Evolutionary conservation across 2,329 filamentous ascomycete genomes (phyloP), one percentile per base, ranked within the genome.

Genomic region (Penicillium sp.): DNA sequence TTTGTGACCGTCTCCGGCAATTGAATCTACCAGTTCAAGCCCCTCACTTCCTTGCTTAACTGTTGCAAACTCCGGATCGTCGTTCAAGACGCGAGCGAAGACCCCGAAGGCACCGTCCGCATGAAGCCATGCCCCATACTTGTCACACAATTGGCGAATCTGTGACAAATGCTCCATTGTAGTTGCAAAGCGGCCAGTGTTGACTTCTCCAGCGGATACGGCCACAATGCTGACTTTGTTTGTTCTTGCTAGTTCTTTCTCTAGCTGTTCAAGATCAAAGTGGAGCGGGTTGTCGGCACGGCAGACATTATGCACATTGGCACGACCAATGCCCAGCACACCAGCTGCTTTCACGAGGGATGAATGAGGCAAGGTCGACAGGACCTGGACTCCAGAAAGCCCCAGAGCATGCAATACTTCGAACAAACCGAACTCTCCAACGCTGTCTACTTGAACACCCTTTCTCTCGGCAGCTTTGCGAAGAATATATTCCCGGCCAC

Each of bases 81-180:
- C 74, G 0, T 86, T 83, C 1, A 97, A 82, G 0, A 88, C 75
- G 15, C 92, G 85, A 0, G 86, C 90, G 73, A 96, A 92, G 13
- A 97, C 85, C 0, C 94, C 94, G 74, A 98, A 97, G 0, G 94
- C 93, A 49, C 90, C 93, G 71, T 97, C 94, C 8, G 94, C 88
- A 75, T 98, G 94, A 42, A 97, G 83, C 93, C 93, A 97, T 0
- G 92, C 89, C 1, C 85, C 84, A 67, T 94, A 88, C 66, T 83
- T 80, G 68, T 95, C 89, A 47, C 91, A 92, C 42, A 97, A 73
- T 4, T 81, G 78, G 62, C 93, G 85, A 40, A 97, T 77, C 59
- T 81, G 81, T 58, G 77, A 71, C 77, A 88, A 88, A 64, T 93
- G 87, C 4, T 83, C 81, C 2, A 76, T 66, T 1, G 78, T 78